Percentiles rank a stretch among this genome's conserved stretches.
Conservation (phyloP, 2,329 filamentous ascomycete genomes). For the Trichoderma brevicompactum region DNA sequence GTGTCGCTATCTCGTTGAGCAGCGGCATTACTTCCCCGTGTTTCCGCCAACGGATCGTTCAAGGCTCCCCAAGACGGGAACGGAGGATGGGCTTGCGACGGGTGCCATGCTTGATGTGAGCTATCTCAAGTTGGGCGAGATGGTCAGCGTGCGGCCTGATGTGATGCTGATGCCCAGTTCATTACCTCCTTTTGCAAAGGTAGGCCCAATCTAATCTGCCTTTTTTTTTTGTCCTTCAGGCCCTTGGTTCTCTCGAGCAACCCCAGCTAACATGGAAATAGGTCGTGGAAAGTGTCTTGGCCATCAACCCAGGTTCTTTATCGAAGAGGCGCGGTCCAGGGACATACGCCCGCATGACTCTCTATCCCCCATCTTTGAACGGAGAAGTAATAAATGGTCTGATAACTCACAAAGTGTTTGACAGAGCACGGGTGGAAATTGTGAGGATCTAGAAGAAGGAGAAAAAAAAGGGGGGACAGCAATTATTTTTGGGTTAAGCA, state of each 20-base stretch:
- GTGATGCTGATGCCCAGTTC: conserved; percentile 81
- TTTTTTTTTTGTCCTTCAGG: not conserved
- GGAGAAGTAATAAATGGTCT: conserved; percentile 62
- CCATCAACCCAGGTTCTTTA: conserved; percentile 86
- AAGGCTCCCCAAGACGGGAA: conserved; percentile 67
- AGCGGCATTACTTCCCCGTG: conserved; percentile 87
- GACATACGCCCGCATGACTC: conserved; percentile 79
- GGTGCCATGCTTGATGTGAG: conserved; percentile 81
- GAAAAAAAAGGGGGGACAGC: not conserved
- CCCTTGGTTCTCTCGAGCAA: not conserved
- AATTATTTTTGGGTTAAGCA: not conserved
- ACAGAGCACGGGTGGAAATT: conserved; percentile 85
- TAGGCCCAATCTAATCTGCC: conserved; percentile 46
- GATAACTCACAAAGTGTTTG: conserved; percentile 76
- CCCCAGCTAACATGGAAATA: conserved; percentile 43
- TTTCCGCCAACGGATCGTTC: conserved; percentile 78
- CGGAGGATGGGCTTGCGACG: conserved; percentile 62
- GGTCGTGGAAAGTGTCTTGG: conserved; percentile 88
- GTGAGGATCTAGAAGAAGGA: conserved; percentile 64
- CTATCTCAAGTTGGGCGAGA: conserved; percentile 88
- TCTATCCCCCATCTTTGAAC: conserved; percentile 68
- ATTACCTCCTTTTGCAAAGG: conserved; percentile 85
- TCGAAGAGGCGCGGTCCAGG: conserved; percentile 85
- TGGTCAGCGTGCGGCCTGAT: conserved; percentile 84
- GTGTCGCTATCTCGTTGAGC: conserved; percentile 79